Evolutionary conservation across 164 flowering plant species (phyloP).

Genomic region (Vitis labrusca): DNA sequence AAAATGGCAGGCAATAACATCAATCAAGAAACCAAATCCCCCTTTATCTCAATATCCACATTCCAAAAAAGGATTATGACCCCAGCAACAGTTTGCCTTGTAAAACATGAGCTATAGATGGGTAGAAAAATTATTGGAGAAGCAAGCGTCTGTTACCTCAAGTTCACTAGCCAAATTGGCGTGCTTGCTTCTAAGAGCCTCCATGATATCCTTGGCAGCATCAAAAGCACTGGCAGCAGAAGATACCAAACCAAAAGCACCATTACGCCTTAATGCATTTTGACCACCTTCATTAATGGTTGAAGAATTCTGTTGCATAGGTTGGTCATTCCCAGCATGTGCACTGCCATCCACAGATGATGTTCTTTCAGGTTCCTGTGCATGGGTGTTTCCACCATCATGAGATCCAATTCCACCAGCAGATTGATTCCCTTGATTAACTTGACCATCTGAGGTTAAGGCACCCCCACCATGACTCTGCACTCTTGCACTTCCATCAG

Average conservation of each 20-base stretch:
- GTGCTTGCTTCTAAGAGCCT: slow-evolving; percentile 94
- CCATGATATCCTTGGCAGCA: slow-evolving; percentile 98
- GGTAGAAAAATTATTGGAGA: not conserved
- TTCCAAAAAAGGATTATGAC: not conserved
- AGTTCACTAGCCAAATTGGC: slow-evolving; percentile 95
- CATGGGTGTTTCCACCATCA: slow-evolving; percentile 80
- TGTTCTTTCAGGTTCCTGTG: slow-evolving; percentile 85
- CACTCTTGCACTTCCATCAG: slow-evolving; percentile 59
- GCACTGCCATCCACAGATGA: slow-evolving; percentile 48
- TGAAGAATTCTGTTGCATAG: slow-evolving; percentile 66
- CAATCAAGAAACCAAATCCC: not conserved
- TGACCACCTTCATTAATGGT: slow-evolving; percentile 60
- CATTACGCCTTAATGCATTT: slow-evolving; percentile 62
- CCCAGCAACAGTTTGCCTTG: slow-evolving; percentile 3
- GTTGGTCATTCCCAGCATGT: slow-evolving; percentile 64
- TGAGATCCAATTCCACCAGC: slow-evolving; percentile 54
- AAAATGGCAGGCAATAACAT: not conserved
- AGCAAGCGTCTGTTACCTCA: slow-evolving; percentile 50
- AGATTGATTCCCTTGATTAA: slow-evolving; percentile 65
- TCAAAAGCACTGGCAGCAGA: slow-evolving; percentile 96
- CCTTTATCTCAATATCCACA: not conserved
- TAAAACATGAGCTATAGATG: not conserved
- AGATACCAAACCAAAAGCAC: slow-evolving; percentile 63
- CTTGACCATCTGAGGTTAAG: slow-evolving; percentile 55
- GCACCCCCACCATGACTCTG: slow-evolving; percentile 47